Conservation (phyloP, 768 basidiomycete species). For the Naganishia friedmannii region DNA sequence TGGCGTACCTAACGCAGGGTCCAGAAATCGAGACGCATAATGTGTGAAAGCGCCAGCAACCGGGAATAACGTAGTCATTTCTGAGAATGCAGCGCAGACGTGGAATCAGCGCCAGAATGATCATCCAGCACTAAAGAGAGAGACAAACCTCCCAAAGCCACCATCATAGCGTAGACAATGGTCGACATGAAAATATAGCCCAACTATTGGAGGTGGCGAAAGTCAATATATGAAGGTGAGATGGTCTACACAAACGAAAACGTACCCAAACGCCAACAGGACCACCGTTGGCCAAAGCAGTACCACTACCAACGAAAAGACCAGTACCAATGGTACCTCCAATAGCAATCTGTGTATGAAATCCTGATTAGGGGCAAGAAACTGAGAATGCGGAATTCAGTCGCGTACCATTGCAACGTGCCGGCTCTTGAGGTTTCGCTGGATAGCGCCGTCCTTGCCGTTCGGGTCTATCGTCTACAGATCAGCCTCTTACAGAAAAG, state of each 20-base stretch:
- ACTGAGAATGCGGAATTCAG: not conserved
- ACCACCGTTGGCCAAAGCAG: conserved; percentile 42
- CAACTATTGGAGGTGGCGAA: conserved; percentile 1
- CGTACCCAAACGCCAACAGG: conserved; percentile 47
- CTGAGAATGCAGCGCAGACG: not conserved
- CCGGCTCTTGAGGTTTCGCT: conserved; percentile 48
- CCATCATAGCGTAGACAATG: conserved; percentile 52
- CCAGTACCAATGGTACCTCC: conserved; percentile 52
- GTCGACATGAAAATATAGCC: conserved; percentile 46
- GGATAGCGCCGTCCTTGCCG: conserved; percentile 36
- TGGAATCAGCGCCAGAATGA: not conserved
- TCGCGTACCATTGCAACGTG: conserved; percentile 47
- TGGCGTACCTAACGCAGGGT: conserved; percentile 47
- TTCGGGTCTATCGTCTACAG: conserved; percentile 18
- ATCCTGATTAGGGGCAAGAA: not conserved
- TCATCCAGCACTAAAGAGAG: conserved; percentile 35
- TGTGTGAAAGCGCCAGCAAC: conserved; percentile 54
- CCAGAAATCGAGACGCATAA: conserved; percentile 55
- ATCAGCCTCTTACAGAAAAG: not conserved
- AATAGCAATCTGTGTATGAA: conserved; percentile 41
- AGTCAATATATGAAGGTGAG: conserved; percentile 33
- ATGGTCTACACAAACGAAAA: not conserved
- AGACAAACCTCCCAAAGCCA: conserved; percentile 37
- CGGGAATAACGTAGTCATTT: conserved; percentile 50
- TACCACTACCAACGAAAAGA: conserved; percentile 49